Evolutionary conservation across 768 basidiomycete genomes (phyloP), one percentile per base, ranked within the genome.

Genomic region (Floccularia luteovirens): DNA sequence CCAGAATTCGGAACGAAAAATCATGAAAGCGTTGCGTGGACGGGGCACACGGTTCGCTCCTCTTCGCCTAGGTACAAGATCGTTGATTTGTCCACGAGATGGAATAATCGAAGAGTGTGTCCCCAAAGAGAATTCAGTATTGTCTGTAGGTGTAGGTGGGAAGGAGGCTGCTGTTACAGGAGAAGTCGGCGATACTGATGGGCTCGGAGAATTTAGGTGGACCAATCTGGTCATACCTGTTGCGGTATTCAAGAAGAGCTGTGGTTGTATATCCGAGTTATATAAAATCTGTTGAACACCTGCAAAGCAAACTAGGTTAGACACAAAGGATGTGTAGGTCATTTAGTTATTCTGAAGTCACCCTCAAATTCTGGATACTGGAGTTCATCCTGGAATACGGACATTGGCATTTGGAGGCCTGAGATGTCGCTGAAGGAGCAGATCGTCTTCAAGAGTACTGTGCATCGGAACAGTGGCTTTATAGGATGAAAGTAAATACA

Each of bases 1-100:
- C 28, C 74, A 72, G 37, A 82, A 77, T 41, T 70, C 74, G 19
- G 74, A 79, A 16, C 78, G 70, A 55, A 73, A 81, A 54, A 80
- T 70, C 66, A 81, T 88, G 68, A 90, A 93, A 7, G 88, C 82
- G 52, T 92, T 93, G 41, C 83, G 72, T 1, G 90, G 90, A 11
- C 89, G 79, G 23, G 78, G 79, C 25, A 90, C 74, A 53, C 79
- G 79, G 24, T 66, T 67, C 7, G 32, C 32, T 8, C n/a, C n/a
- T 17, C 20, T 34, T 7, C 8, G 20, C n/a, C 32, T 12, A 6
- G 32, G 32, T 7, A 8, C 16, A 19, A 6, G 8, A 14, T 34
- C 16, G n/a, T 34, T 17, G 32, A 34, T 7, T 19, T 17, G 32
- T 17, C 16, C 20, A 8, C 16, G 7, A 34, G 27, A 30, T 30